Evolutionary conservation across 1,284 basidiomycete genomes (phyloP).

Genomic region (Prillingera fragicola): DNA sequence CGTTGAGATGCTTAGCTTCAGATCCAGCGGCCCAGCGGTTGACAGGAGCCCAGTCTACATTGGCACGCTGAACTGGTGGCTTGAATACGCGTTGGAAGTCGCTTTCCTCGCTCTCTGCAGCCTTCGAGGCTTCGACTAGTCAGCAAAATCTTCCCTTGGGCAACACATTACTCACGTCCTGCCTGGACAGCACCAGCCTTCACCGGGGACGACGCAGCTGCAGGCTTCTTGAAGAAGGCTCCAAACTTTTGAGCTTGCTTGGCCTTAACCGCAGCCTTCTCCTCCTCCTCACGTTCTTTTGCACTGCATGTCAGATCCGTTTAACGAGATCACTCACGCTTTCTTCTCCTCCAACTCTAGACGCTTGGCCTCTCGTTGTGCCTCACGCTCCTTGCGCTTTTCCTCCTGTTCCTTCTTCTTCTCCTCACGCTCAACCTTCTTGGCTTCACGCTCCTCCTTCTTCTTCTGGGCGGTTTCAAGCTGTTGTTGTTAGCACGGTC

Average conservation of each 20-base stretch:
- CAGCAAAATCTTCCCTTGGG: not conserved
- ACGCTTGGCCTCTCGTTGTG: constrained; percentile 5
- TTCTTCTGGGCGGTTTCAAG: too few species aligned
- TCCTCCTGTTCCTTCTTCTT: constrained; percentile 7
- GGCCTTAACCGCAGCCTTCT: constrained; percentile 26
- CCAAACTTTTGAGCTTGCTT: constrained; percentile 34
- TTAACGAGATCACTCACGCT: constrained; percentile 8
- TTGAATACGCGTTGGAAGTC: constrained; percentile 34
- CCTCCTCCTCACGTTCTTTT: constrained; percentile 32
- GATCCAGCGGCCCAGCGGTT: constrained; percentile 17
- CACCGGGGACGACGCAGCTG: too few species aligned
- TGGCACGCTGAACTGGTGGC: constrained; percentile 21
- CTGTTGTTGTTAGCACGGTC: too few species aligned
- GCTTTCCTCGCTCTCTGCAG: constrained; percentile 5
- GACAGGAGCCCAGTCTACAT: constrained; percentile 32
- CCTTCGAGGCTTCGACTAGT: not conserved
- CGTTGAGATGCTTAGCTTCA: not conserved
- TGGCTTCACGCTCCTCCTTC: constrained; percentile 2
- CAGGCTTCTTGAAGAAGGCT: constrained; percentile 30
- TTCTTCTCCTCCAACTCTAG: constrained; percentile 15
- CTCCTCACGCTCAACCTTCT: constrained; percentile 2
- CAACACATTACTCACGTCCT: too few species aligned
- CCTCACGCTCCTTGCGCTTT: constrained; percentile 4
- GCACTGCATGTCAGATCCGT: constrained; percentile 17
- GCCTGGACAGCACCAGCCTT: too few species aligned